Conservation (phyloP, 495 filamentous ascomycete genomes). For the Penicillium paxilli region DNA sequence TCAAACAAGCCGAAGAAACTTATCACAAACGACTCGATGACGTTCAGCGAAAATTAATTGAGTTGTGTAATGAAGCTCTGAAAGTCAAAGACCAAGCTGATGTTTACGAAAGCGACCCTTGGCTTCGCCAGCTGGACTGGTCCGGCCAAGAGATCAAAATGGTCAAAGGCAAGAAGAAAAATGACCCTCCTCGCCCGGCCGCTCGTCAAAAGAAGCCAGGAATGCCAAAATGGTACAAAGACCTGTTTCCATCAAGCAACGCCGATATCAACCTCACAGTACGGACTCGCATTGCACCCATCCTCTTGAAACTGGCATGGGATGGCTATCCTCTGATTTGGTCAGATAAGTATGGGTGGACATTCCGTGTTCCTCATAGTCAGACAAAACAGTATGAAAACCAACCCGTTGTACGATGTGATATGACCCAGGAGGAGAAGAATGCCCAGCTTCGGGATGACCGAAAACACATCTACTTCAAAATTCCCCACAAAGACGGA, state of each 20-base stretch:
- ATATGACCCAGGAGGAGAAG: conserved; percentile 70
- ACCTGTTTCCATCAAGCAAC: conserved; percentile 68
- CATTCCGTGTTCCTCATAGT: conserved; percentile 70
- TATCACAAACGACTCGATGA: conserved; percentile 75
- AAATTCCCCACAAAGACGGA: conserved; percentile 94
- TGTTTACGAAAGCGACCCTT: conserved; percentile 74
- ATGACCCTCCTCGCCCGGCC: conserved; percentile 72
- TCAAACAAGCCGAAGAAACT: conserved; percentile 77
- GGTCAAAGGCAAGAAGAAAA: conserved; percentile 87
- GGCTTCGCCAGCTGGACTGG: conserved; percentile 95
- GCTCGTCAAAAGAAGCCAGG: conserved; percentile 89
- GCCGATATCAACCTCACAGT: conserved; percentile 75
- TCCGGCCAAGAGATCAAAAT: conserved; percentile 86
- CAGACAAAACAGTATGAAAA: conserved; percentile 65
- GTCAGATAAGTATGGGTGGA: conserved; percentile 92
- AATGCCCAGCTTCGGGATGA: conserved; percentile 66
- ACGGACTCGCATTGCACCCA: conserved; percentile 81
- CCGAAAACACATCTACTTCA: conserved; percentile 70
- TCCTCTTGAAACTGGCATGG: conserved; percentile 85
- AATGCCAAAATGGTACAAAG: conserved; percentile 96
- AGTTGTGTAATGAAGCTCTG: conserved; percentile 73
- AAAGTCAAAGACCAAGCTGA: conserved; percentile 67
- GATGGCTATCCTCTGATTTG: conserved; percentile 86
- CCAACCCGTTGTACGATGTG: conserved; percentile 69
- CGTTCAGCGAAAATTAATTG: conserved; percentile 70